Percentiles rank a stretch among this genome's conserved stretches.
Evolutionary conservation across 495 filamentous ascomycete genomes (phyloP).

Genomic region (Pseudomonodictys pantanalensis): DNA sequence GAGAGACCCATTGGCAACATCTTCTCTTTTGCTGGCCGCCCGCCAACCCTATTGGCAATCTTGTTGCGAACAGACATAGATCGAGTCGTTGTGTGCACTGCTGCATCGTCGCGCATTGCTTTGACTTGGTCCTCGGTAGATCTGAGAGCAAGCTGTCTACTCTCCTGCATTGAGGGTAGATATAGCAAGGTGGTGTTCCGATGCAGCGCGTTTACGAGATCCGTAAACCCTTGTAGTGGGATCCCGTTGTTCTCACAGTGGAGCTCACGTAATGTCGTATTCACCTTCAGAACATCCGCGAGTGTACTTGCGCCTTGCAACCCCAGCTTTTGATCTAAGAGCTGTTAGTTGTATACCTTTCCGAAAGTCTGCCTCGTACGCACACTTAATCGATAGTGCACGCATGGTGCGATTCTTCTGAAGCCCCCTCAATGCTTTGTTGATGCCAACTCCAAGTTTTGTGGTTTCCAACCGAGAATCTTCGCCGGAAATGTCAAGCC

Average conservation of each 20-base stretch:
- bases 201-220: constrained; percentile 68
- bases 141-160: constrained; percentile 60
- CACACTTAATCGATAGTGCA: constrained; percentile 67
- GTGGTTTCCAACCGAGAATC: constrained; percentile 83
- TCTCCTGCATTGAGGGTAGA: constrained; percentile 64
- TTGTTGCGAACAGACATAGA: constrained; percentile 27
- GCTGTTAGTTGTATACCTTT: background rate
- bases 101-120: constrained; percentile 45
- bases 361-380: background rate
- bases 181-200: constrained; percentile 63
- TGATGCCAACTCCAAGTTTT: constrained; percentile 78
- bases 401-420: constrained; percentile 71
- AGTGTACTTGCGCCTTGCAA: constrained; percentile 71
- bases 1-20: constrained; percentile 21
- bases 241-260: constrained; percentile 79
- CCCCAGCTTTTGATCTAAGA: constrained; percentile 46
- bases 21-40: constrained; percentile 16
- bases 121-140: constrained; percentile 60
- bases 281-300: constrained; percentile 71
- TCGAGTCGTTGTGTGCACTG: constrained; percentile 32
- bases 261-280: constrained; percentile 62
- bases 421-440: constrained; percentile 71
- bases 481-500: constrained; percentile 85
- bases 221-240: constrained; percentile 72
- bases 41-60: constrained; percentile 17